These are phyloP conservation scores for Fusarium anthophilum DNA, from an alignment of 2,329 filamentous ascomycete species.

Conservation along the genomic window DNA sequence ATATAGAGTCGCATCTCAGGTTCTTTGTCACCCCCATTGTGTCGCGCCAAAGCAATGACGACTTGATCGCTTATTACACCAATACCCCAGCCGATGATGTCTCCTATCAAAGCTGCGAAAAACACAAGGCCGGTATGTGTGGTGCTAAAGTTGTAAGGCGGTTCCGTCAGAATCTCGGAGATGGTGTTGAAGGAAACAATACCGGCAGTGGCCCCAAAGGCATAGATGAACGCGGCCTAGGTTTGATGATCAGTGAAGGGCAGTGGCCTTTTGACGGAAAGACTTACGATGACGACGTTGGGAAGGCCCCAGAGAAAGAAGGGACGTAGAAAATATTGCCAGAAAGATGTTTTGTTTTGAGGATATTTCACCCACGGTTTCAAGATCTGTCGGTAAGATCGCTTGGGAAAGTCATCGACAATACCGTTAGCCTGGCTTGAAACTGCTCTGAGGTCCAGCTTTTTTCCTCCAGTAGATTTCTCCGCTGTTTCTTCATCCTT, in stretches of 20 bases:
- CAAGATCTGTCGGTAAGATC: background rate
- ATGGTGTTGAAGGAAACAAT: background rate
- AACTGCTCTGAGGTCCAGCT: background rate
- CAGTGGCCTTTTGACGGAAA: fast-evolving
- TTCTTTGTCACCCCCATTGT: background rate
- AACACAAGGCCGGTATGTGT: fast-evolving
- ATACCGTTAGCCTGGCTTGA: fast-evolving
- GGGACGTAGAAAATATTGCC: background rate
- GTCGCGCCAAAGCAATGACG: background rate
- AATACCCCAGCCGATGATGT: background rate
- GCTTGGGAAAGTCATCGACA: background rate
- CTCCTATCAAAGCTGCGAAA: background rate
- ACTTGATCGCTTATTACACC: background rate
- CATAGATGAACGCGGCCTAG: background rate
- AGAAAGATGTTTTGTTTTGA: background rate
- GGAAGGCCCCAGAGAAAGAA: background rate
- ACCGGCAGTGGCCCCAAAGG: background rate
- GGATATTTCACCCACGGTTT: background rate
- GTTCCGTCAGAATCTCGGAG: background rate
- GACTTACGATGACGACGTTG: background rate
- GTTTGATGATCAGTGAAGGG: background rate
- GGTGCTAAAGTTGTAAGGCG: background rate
- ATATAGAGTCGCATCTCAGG: background rate
- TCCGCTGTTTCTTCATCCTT: background rate
- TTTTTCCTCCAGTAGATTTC: background rate